Conservation (phyloP, 2,329 filamentous ascomycete species). For the Trichoderma oligosporum region DNA sequence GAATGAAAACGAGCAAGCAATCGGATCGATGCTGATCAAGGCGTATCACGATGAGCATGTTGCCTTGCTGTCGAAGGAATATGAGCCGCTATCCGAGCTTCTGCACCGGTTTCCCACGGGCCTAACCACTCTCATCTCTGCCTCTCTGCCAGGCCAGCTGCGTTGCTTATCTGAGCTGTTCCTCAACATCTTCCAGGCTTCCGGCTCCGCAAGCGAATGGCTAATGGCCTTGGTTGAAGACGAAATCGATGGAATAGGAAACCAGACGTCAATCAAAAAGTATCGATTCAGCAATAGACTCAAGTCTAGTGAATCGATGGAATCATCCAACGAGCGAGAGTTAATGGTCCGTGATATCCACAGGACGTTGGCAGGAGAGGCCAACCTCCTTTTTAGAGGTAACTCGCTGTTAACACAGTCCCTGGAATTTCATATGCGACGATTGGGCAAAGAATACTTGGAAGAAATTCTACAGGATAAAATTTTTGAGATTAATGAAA, state of each 20-base stretch:
- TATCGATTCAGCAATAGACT: slow-evolving; percentile 67
- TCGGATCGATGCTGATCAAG: slow-evolving; percentile 82
- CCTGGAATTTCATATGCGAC: slow-evolving; percentile 91
- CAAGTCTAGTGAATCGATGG: slow-evolving; percentile 65
- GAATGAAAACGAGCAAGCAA: slow-evolving; percentile 69
- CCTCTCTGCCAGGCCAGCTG: slow-evolving; percentile 72
- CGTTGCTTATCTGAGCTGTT: slow-evolving; percentile 80
- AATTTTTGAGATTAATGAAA: slow-evolving; percentile 82
- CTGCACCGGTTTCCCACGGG: slow-evolving; percentile 81
- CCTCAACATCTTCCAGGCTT: slow-evolving; percentile 93
- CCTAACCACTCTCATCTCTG: slow-evolving; percentile 78
- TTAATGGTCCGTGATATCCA: slow-evolving; percentile 72
- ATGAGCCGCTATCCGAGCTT: slow-evolving; percentile 75
- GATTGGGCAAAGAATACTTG: slow-evolving; percentile 87
- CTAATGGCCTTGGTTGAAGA: slow-evolving; percentile 90
- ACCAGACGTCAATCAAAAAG: slow-evolving; percentile 72
- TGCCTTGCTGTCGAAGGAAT: slow-evolving; percentile 81
- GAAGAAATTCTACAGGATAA: slow-evolving; percentile 84
- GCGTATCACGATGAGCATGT: slow-evolving; percentile 83
- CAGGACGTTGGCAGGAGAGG: slow-evolving; percentile 77
- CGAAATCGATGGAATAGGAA: slow-evolving; percentile 90
- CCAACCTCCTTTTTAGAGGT: slow-evolving; percentile 90
- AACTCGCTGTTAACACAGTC: slow-evolving; percentile 93
- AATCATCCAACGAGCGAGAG: slow-evolving; percentile 58
- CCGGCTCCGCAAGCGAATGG: slow-evolving; percentile 81